These are phyloP conservation scores for Leucaena leucocephala DNA, from an alignment of 306 rosid genomes.

Conservation along the genomic window DNA sequence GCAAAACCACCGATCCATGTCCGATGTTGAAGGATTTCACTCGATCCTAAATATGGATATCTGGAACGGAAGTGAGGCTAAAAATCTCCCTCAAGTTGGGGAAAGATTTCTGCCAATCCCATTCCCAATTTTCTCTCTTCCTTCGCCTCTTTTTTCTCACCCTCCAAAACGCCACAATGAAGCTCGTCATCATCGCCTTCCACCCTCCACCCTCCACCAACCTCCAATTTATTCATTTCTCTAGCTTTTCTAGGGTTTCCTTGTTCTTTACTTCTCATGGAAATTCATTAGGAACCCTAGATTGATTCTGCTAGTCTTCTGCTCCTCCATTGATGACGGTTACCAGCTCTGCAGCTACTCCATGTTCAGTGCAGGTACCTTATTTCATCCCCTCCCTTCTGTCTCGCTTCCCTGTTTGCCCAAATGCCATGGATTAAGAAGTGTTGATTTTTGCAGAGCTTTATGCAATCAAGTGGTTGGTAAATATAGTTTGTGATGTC, in stretches of 20 bases:
- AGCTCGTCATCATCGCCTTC: constrained; percentile 12
- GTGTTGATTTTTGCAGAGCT: background rate
- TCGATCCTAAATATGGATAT: constrained; percentile 47
- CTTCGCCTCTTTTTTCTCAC: constrained; percentile 29
- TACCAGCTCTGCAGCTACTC: constrained; percentile 42
- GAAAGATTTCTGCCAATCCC: constrained; percentile 38
- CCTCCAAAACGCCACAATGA: constrained; percentile 43
- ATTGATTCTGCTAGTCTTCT: constrained; percentile 39
- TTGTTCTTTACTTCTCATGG: background rate
- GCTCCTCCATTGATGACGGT: constrained; percentile 16
- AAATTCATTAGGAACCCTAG: constrained; percentile 54
- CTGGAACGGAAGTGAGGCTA: constrained; percentile 41
- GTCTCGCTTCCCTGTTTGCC: background rate
- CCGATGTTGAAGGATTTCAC: constrained; percentile 53
- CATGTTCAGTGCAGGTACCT: constrained; percentile 55
- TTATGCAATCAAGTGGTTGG: constrained; percentile 11
- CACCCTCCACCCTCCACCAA: constrained; percentile 6
- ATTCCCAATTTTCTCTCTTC: constrained; percentile 31
- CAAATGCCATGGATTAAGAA: background rate
- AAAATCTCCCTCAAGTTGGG: constrained; percentile 44
- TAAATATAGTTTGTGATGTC: constrained; percentile 10
- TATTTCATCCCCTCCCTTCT: background rate
- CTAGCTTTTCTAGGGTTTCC: constrained; percentile 61
- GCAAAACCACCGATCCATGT: background rate
- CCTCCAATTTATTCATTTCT: constrained; percentile 10